Conservation (phyloP, 805 yeast genomes). For the Saccharomycopsis guyanensis region DNA sequence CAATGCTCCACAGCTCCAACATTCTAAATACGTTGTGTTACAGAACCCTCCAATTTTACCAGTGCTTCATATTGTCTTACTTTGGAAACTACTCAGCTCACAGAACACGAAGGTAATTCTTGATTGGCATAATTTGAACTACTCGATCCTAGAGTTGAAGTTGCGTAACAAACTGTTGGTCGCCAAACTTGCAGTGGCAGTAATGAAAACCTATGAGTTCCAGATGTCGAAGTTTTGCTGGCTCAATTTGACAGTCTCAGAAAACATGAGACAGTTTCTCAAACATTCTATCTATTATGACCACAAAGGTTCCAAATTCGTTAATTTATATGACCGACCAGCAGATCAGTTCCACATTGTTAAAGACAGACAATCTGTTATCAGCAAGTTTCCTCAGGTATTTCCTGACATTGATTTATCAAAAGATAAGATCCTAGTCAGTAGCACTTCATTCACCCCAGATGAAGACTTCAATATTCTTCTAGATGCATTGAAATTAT, state of each 20-base stretch:
- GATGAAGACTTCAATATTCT: slow-evolving; percentile 81
- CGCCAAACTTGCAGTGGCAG: slow-evolving; percentile 36
- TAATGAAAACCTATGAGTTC: slow-evolving; percentile 57
- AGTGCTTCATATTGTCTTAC: slow-evolving; percentile 52
- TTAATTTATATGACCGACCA: slow-evolving; percentile 83
- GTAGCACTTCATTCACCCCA: slow-evolving; percentile 91
- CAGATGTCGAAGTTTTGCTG: slow-evolving; percentile 55
- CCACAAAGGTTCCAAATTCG: slow-evolving; percentile 38
- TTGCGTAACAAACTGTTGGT: slow-evolving; percentile 31
- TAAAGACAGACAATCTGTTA: slow-evolving; percentile 27
- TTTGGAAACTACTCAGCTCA: slow-evolving; percentile 41
- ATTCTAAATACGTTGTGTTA: slow-evolving; percentile 61
- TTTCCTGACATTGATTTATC: slow-evolving; percentile 30
- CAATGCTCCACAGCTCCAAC: slow-evolving; percentile 37
- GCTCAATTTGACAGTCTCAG: slow-evolving; percentile 74
- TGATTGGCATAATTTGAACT: slow-evolving; percentile 97
- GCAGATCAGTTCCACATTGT: slow-evolving; percentile 47
- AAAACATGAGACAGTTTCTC: slow-evolving; percentile 59
- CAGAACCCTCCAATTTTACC: slow-evolving; percentile 96
- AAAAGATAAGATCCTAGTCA: slow-evolving; percentile 55
- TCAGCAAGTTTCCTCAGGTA: slow-evolving; percentile 30
- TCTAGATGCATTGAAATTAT: slow-evolving; percentile 55
- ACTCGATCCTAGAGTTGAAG: slow-evolving; percentile 66
- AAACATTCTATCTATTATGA: slow-evolving; percentile 26
- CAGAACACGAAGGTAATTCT: slow-evolving; percentile 59